Evolutionary conservation across 768 basidiomycete genomes (phyloP), one percentile per base, ranked within the genome.

Genomic region (Tricholoma terreum): DNA sequence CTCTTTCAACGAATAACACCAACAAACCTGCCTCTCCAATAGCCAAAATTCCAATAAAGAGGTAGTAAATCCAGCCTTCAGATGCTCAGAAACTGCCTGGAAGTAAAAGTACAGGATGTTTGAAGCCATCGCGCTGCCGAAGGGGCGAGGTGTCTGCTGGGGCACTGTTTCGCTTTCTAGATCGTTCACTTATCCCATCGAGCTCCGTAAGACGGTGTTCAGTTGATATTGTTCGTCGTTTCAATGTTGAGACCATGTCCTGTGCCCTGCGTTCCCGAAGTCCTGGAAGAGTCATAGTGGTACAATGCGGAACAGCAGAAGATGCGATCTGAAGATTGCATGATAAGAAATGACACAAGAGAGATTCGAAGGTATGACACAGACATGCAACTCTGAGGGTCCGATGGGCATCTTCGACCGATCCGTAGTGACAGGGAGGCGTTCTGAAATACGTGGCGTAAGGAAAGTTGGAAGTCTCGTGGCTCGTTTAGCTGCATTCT

Each of bases 221-320:
- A n/a, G 72, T 71, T 10, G 77, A 73, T 50, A 76, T 58, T 6
- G 79, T 83, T 64, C 87, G 82, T 53, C 84, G 81, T 61, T 77
- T 75, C 60, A 92, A 76, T 15, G 83, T 82, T 30, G 76, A 78
- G 53, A 89, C 77, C 89, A 91, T 88, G 64, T 84, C 78, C 54
- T 79, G 77, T 6, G 85, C 81, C 43, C 77, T 82, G 63, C 80
- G 75, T 58, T 80, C 80, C 52, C 87, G 83, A 17, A 87, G 75
- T 56, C 79, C 69, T 9, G 75, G 71, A 24, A 79, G 72, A 21
- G 80, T 80, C 30, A 64, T 59, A 12, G 73, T 72, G 58, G 75
- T 65, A 14, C 78, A 71, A 60, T 75, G 79, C 31, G 84, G 79
- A 50, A 82, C 77, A 34, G 80, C 69, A 10, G 77, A 69, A 7